Percentiles rank a stretch among this genome's conserved stretches.
phyloP scores from a whole-genome alignment of 139 green algal genomes.

The Chlamydomonas asymmetrica region DNA sequence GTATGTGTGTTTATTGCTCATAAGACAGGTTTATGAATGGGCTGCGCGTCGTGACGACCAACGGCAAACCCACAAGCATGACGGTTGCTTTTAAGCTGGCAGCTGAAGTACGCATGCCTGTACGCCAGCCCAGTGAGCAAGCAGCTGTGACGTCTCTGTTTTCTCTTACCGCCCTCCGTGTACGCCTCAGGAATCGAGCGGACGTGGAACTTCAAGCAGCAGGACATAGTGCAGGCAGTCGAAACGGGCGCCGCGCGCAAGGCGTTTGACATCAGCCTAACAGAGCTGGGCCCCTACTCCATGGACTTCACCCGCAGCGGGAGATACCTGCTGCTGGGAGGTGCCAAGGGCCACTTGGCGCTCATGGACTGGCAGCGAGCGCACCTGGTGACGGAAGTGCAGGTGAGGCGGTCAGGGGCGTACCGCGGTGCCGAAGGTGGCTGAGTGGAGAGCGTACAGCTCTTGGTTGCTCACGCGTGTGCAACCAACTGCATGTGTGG shows the following conservation, averaged over 20 bases:
- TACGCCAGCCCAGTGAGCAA: too few relatives aligned
- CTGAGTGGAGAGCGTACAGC: too few relatives aligned
- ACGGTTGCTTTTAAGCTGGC: too few relatives aligned
- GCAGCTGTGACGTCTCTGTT: too few relatives aligned
- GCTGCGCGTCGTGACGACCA: too few relatives aligned
- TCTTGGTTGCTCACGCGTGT: too few relatives aligned
- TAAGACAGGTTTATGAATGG: too few relatives aligned
- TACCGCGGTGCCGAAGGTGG: background rate
- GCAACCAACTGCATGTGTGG: too few relatives aligned
- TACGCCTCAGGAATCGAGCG: slow-evolving; percentile 70
- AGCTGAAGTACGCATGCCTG: too few relatives aligned
- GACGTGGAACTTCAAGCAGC: slow-evolving; percentile 88
- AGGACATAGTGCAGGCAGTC: slow-evolving; percentile 72
- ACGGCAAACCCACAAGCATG: too few relatives aligned
- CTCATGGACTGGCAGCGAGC: slow-evolving; percentile 87
- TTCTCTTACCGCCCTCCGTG: background rate
- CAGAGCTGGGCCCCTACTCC: slow-evolving; percentile 81
- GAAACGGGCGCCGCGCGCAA: slow-evolving; percentile 73
- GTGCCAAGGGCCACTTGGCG: slow-evolving; percentile 88
- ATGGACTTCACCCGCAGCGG: slow-evolving; percentile 82
- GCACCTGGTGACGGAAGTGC: slow-evolving; percentile 83
- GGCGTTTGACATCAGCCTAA: slow-evolving; percentile 85
- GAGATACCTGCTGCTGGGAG: slow-evolving; percentile 81
- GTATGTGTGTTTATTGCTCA: too few relatives aligned
- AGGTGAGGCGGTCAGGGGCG: slow-evolving; percentile 54